phyloP scores from a whole-genome alignment of 352 stramenopile genomes.

The Globisporangium irregulare region DNA sequence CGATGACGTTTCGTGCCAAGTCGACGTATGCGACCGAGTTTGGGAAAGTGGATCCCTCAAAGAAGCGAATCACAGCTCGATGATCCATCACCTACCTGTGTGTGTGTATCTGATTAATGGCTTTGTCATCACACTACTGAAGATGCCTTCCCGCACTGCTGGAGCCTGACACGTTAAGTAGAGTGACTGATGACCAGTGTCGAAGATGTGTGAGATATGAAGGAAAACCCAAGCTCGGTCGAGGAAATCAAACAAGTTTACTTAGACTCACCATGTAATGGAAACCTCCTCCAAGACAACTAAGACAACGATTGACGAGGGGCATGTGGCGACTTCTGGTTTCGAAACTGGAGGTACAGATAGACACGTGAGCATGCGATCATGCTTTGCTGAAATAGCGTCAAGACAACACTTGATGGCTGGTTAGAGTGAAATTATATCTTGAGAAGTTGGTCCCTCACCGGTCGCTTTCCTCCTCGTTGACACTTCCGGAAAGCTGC shows the following conservation, averaged over 20 bases:
- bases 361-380: not conserved
- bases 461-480: not conserved
- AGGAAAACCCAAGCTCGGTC: not conserved
- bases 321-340: not conserved
- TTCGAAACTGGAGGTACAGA: not conserved
- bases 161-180: not conserved
- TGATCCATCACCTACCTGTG: not conserved
- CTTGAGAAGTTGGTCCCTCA: not conserved
- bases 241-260: not conserved
- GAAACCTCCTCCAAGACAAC: not conserved
- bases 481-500: not conserved
- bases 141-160: not conserved
- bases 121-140: not conserved
- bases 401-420: not conserved
- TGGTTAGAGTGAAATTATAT: not conserved
- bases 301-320: not conserved
- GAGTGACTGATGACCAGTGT: not conserved
- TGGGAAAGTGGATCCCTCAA: not conserved
- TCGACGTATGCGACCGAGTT: slow-evolving; percentile 42
- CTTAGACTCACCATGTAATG: not conserved
- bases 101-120: not conserved
- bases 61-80: slow-evolving; percentile 5
- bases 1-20: slow-evolving; percentile 33
- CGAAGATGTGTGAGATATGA: not conserved
- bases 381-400: not conserved